Evolutionary conservation across 2,329 filamentous ascomycete species (phyloP).

Genomic region (Alternaria viburni): DNA sequence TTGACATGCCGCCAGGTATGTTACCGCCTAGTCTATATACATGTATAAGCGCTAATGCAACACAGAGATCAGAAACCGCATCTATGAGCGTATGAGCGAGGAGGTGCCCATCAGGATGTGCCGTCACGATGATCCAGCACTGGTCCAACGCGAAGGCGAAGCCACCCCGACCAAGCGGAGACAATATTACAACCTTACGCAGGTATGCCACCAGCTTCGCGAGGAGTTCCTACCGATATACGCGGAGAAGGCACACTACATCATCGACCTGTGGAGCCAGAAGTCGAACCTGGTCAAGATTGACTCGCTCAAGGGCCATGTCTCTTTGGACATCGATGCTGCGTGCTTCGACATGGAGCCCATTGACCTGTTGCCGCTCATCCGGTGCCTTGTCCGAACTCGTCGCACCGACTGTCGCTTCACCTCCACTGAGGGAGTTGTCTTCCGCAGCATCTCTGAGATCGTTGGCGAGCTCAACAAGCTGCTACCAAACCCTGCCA

Average conservation of each 20-base stretch:
- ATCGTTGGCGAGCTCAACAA: slow-evolving; percentile 19
- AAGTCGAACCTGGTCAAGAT: slow-evolving; percentile 7
- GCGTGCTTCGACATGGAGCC: slow-evolving; percentile 24
- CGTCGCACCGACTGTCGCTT: slow-evolving; percentile 10
- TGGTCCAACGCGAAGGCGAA: slow-evolving; percentile 5
- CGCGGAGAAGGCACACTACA: slow-evolving; percentile 12
- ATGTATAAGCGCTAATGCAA: neutral
- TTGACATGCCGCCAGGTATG: slow-evolving; percentile 15
- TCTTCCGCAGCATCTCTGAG: slow-evolving; percentile 18
- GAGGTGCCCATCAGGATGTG: slow-evolving; percentile 17
- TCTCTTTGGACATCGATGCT: slow-evolving; percentile 29
- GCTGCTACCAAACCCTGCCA: slow-evolving; percentile 9
- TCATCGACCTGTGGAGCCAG: slow-evolving; percentile 16
- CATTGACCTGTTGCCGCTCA: slow-evolving; percentile 16
- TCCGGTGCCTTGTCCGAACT: slow-evolving; percentile 12
- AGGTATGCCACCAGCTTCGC: slow-evolving; percentile 35
- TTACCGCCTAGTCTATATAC: neutral
- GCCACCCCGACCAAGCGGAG: neutral
- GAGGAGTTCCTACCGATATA: slow-evolving; percentile 32
- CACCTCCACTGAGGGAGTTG: slow-evolving; percentile 15
- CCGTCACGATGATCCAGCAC: slow-evolving; percentile 15
- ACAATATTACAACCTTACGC: slow-evolving; percentile 23
- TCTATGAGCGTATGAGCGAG: slow-evolving; percentile 17
- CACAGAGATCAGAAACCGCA: slow-evolving; percentile 19
- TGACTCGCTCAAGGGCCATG: slow-evolving; percentile 17